Conservation (phyloP, 2,329 filamentous ascomycete species). For the Stenocarpella maydis region DNA sequence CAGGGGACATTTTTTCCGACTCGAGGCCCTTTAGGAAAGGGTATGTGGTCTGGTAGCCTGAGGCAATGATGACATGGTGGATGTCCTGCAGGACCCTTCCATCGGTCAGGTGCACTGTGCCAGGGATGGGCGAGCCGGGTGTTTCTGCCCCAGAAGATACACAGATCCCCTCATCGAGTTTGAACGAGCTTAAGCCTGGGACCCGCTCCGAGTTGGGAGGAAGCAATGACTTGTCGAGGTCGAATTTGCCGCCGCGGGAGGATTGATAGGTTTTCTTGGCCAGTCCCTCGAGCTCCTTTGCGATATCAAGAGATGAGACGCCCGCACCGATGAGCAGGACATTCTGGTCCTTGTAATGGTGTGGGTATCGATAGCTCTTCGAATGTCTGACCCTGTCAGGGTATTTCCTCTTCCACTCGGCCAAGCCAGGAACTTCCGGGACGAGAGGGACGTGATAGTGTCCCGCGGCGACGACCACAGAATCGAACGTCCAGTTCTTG, state of each 20-base stretch:
- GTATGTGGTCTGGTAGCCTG: slow-evolving; percentile 73
- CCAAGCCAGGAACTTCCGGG: slow-evolving; percentile 66
- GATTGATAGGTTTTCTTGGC: slow-evolving; percentile 56
- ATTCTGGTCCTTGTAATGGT: slow-evolving; percentile 60
- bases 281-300: slow-evolving; percentile 47
- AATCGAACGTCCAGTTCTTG: slow-evolving; percentile 61
- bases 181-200: slow-evolving; percentile 57
- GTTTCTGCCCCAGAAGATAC: slow-evolving; percentile 9
- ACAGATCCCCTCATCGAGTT: slow-evolving; percentile 44
- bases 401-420: slow-evolving; percentile 62
- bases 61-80: slow-evolving; percentile 70
- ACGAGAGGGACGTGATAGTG: slow-evolving; percentile 72
- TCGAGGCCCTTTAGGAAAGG: slow-evolving; percentile 67
- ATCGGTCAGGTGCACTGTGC: slow-evolving; percentile 59
- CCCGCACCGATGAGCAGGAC: slow-evolving; percentile 63
- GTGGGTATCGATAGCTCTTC: slow-evolving; percentile 74
- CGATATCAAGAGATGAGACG: slow-evolving; percentile 53
- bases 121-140: slow-evolving; percentile 52
- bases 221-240: slow-evolving; percentile 61
- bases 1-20: slow-evolving; percentile 46
- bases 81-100: slow-evolving; percentile 62
- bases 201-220: slow-evolving; percentile 62
- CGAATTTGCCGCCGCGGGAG: slow-evolving; percentile 67
- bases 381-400: slow-evolving; percentile 69
- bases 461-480: slow-evolving; percentile 71